These are phyloP conservation scores for Phytopythium boreale DNA, from an alignment of 352 stramenopile genomes.

Conservation along the genomic window DNA sequence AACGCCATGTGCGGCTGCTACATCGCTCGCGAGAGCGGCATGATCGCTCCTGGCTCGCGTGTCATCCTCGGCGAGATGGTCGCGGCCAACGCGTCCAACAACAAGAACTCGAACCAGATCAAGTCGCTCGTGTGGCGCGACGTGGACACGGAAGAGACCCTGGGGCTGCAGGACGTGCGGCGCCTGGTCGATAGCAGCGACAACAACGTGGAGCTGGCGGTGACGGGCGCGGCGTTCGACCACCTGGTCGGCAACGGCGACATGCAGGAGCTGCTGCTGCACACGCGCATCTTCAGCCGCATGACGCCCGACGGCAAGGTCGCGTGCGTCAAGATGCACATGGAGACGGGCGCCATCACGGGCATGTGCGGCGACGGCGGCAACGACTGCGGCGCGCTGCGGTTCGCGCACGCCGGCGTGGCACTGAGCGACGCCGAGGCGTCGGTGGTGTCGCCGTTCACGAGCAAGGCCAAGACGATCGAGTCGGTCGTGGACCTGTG, in stretches of 20 bases:
- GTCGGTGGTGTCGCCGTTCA: constrained; percentile 80
- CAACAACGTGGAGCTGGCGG: constrained; percentile 32
- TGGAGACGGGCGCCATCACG: constrained; percentile 34
- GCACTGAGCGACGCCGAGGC: constrained; percentile 74
- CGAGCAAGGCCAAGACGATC: constrained; percentile 74
- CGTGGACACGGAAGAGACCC: constrained; percentile 36
- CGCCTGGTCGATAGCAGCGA: constrained; percentile 18
- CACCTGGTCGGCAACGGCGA: constrained; percentile 29
- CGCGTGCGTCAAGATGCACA: constrained; percentile 35
- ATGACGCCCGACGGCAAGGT: constrained; percentile 46
- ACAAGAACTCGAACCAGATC: neutral
- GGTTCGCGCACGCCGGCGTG: constrained; percentile 71
- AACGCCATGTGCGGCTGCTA: constrained; percentile 48
- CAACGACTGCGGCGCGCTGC: constrained; percentile 84
- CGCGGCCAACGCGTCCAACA: constrained; percentile 11
- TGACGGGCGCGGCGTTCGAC: constrained; percentile 39
- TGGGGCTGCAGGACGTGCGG: constrained; percentile 29
- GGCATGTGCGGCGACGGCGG: constrained; percentile 58
- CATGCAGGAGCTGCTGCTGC: constrained; percentile 30
- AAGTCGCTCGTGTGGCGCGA: constrained; percentile 45
- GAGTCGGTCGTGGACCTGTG: constrained; percentile 80
- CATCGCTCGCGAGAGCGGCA: constrained; percentile 35
- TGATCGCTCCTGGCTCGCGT: constrained; percentile 21
- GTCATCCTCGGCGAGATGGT: constrained; percentile 41
- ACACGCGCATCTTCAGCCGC: constrained; percentile 45